Conservation (phyloP, 495 filamentous ascomycete genomes). For the Aspergillus affinis region DNA sequence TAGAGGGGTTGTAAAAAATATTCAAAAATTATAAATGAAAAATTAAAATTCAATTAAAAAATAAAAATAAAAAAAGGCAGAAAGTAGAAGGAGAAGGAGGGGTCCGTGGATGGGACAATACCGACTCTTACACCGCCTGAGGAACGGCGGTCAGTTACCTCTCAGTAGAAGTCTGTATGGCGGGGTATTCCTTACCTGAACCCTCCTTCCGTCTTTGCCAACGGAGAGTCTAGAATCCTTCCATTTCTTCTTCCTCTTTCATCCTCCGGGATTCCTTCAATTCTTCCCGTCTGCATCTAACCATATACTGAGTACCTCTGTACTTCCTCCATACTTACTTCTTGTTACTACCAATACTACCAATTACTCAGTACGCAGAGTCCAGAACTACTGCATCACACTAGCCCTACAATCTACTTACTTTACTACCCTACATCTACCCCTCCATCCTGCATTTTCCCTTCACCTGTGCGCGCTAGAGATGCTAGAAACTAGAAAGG, state of each 20-base stretch:
- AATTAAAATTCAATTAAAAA: conserved; percentile 11
- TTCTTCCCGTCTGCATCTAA: neutral
- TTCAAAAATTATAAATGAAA: too few relatives aligned
- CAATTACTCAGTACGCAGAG: too few relatives aligned
- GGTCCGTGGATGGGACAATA: neutral
- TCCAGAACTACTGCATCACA: too few relatives aligned
- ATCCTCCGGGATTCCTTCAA: neutral
- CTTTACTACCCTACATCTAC: neutral
- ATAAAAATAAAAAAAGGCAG: conserved; percentile 14
- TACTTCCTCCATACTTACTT: too few relatives aligned
- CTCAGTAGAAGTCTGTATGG: neutral
- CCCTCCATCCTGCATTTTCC: neutral
- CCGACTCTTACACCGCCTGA: neutral
- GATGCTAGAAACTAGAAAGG: neutral
- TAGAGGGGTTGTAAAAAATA: neutral
- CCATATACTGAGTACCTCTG: too few relatives aligned
- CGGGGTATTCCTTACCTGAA: neutral
- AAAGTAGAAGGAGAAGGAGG: conserved; percentile 11
- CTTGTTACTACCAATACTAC: too few relatives aligned
- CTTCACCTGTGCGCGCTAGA: neutral
- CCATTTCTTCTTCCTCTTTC: neutral
- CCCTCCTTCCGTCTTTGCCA: neutral
- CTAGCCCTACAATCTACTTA: neutral
- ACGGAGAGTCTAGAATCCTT: conserved; percentile 7
- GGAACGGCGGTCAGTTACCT: neutral